These are phyloP conservation scores for Calonectria pseudoturangicola DNA, from an alignment of 2,329 filamentous ascomycete species.

Conservation along the genomic window DNA sequence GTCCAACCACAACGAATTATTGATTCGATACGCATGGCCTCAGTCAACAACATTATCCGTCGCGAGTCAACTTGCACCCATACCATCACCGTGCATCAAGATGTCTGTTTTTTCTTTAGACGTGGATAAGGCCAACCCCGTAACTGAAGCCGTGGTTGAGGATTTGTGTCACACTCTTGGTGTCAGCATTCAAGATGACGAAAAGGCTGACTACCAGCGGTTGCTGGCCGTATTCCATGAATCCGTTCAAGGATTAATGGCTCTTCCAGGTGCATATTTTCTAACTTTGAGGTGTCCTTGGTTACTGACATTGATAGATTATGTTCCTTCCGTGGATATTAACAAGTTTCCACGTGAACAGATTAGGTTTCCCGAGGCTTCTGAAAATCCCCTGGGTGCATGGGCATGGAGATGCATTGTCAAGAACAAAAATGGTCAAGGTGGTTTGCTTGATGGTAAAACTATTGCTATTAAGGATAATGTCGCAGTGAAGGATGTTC, in stretches of 20 bases:
- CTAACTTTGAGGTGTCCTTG: accelerated
- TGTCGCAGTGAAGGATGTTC: slow-evolving; percentile 24
- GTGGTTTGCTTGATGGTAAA: slow-evolving; percentile 8
- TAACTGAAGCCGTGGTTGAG: not conserved
- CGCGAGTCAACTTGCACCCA: not conserved
- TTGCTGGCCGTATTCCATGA: slow-evolving; percentile 20
- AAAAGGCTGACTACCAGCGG: slow-evolving; percentile 20
- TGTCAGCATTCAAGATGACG: slow-evolving; percentile 12
- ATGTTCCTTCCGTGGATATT: not conserved
- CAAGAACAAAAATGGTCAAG: not conserved
- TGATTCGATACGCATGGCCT: too few relatives aligned
- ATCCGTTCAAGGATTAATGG: slow-evolving; percentile 14
- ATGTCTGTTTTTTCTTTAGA: slow-evolving; percentile 21
- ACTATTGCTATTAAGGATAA: slow-evolving; percentile 30
- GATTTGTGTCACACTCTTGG: slow-evolving; percentile 5
- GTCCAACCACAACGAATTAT: not conserved
- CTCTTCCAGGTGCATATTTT: not conserved
- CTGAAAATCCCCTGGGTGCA: not conserved
- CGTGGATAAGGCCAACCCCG: slow-evolving; percentile 16
- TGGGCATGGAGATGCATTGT: slow-evolving; percentile 29
- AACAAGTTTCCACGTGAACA: not conserved
- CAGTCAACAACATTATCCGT: not conserved
- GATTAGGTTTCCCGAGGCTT: not conserved
- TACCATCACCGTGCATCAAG: not conserved
- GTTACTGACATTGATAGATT: not conserved